Evolutionary conservation across 352 stramenopile genomes (phyloP).

Genomic region (Globisporangium nagaii): DNA sequence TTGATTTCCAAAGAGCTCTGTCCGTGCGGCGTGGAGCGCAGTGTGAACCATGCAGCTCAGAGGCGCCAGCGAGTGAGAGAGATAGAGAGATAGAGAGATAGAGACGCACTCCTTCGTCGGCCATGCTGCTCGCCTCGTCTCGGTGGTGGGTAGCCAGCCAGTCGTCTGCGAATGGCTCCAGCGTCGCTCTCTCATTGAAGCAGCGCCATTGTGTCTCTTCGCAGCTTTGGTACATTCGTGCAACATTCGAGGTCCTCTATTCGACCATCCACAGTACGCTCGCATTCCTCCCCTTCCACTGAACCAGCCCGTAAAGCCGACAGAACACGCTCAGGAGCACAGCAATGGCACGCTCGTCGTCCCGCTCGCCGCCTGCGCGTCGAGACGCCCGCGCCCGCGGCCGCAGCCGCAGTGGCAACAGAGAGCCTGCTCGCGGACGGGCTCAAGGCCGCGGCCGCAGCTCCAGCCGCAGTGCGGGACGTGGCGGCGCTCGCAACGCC

Average conservation of each 20-base stretch:
- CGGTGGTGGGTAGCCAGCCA: no score
- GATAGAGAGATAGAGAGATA: no score
- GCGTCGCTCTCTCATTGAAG: no score
- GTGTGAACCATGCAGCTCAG: no score
- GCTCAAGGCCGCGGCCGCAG: constrained; percentile 4
- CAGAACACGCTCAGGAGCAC: not conserved
- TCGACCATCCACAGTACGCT: no score
- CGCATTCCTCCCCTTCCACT: not conserved
- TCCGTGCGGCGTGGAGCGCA: no score
- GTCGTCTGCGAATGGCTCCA: no score
- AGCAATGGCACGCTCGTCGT: constrained; percentile 2
- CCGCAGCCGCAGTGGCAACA: not conserved
- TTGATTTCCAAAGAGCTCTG: no score
- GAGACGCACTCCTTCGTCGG: no score
- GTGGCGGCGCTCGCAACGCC: not conserved
- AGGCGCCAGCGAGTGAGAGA: no score
- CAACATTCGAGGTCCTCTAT: not conserved
- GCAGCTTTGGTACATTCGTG: not conserved
- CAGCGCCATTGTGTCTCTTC: no score
- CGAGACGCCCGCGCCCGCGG: not conserved
- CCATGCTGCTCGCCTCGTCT: no score
- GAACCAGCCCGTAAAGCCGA: not conserved
- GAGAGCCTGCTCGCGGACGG: constrained; percentile 3
- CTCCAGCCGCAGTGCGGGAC: not conserved
- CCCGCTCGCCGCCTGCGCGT: not conserved